Evolutionary conservation across 495 filamentous ascomycete genomes (phyloP), one percentile per base, ranked within the genome.

Genomic region (Staphylotrichum tortipilum): DNA sequence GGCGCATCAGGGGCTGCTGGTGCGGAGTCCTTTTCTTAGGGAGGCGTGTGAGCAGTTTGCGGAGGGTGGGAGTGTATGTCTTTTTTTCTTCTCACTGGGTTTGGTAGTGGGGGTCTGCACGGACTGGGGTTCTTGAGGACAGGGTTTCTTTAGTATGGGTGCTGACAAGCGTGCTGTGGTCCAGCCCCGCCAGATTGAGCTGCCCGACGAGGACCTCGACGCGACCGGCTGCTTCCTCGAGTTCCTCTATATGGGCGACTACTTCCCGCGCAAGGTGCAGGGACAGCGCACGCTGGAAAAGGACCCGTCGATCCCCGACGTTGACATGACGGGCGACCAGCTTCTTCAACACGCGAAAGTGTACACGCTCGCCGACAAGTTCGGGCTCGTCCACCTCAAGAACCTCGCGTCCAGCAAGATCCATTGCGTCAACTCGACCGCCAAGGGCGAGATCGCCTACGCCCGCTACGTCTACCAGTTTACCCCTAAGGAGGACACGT

Each of bases 231-330:
- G 81, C 68, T 89, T 94, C 60, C 79, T 97, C 57, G 85, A 95
- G 70, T 97, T 84, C 68, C 80, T 94, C 26, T 97, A 97, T 69
- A 94, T 87, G 2, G 80, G 79, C 64, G 87, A 97, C 64, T 95
- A 95, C 75, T 88, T 87, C 64, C 84, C 87, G 3, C 71, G 74
- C 52, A 82, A 82, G 56, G 44, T 82, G 14, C 61, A 73, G n/a
- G 71, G 77, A 36, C 67, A 76, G 44, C 71, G 68, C 18, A 52
- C 69, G 29, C 69, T 86, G 2, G 79, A 86, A 55, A 63, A 64
- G 37, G 80, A 84, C 56, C 72, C 82, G 1, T 64, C 73, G 29
- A 60, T 76, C 19, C 81, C 80, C 3, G 62, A 63, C 5, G 71
- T 83, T 18, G 88, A 94, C 67, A 70, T 84, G 44, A 79, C 75